Evolutionary conservation across 345 rosid species (phyloP), one percentile per base, ranked within the genome.

Genomic region (Corchorus capsularis): DNA sequence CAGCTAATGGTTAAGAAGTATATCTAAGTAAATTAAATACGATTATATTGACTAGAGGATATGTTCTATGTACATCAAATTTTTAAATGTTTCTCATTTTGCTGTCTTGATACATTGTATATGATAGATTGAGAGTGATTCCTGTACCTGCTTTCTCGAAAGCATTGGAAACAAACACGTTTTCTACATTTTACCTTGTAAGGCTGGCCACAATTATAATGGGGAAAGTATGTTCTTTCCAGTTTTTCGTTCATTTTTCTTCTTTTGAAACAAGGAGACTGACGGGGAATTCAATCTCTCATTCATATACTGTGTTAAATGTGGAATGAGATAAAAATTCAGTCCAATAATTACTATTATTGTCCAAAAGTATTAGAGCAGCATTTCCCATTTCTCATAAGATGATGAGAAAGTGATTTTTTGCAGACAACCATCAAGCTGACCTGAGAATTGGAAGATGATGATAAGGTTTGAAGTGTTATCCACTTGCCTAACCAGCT

Each of bases 111-210:
- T 37, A 35, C 62, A 53, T 53, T 70, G 73, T 5, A 70, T 17
- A 53, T n/a, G 47, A 53, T 35, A 52, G 11, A 27, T 27, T 27
- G 27, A 69, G 56, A 67, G 14, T 67, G 7, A 8, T 22, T 67
- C 56, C 19, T 27, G 6, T 5, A 19, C 27, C 6, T 67, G 56
- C 34, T 46, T 22, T 67, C 71, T 67, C 55, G 34, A 8, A 4
- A 67, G 11, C n/a, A 46, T 22, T 20, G 71, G 39, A 68, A 68
- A 68, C 72, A 68, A 68, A 68, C 72, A 49, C 19, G 19, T 27
- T 49, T 27, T 68, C 57, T 27, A 15, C 65, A 15, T 62, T 62
- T n/a, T 27, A 15, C 19, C 19, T 34, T 14, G 11, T 15, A 32
- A 34, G 10, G 1, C 34, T 34, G n/a, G 8, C 41, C 8, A 32